phyloP scores from a whole-genome alignment of 495 filamentous ascomycete species.

The Aspergillus steynii region DNA sequence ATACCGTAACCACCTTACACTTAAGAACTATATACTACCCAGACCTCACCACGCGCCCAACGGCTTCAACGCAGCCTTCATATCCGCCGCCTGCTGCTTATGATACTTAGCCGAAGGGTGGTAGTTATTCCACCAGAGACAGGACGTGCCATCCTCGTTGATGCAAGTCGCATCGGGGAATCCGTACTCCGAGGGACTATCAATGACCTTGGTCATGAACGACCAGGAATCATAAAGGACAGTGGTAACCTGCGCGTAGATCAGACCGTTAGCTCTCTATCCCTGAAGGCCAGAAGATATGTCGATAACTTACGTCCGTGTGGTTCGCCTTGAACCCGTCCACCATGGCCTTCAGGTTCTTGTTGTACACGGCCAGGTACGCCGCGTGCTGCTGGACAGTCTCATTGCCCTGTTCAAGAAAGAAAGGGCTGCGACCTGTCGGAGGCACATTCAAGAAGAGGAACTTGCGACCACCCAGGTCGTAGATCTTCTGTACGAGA shows the following conservation, averaged over 20 bases:
- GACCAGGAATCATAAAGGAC: conserved; percentile 36
- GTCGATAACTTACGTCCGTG: conserved; percentile 24
- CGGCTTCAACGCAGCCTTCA: conserved; percentile 30
- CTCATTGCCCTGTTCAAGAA: conserved; percentile 29
- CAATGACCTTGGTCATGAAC: conserved; percentile 53
- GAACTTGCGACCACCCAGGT: conserved; percentile 70
- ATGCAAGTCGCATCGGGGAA: conserved; percentile 34
- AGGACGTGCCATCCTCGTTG: conserved; percentile 31
- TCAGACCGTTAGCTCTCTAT: not conserved
- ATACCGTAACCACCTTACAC: not conserved
- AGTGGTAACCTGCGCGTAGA: conserved; percentile 18
- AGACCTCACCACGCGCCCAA: conserved; percentile 32
- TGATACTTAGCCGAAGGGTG: conserved; percentile 41
- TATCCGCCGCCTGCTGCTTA: conserved; percentile 38
- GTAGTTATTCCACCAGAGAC: conserved; percentile 46
- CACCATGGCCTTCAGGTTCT: conserved; percentile 29
- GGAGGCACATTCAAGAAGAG: conserved; percentile 75
- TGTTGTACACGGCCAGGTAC: conserved; percentile 36
- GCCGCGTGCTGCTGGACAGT: conserved; percentile 25
- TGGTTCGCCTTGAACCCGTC: conserved; percentile 21
- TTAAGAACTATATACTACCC: not conserved
- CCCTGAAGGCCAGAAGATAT: not conserved
- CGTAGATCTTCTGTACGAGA: conserved; percentile 58
- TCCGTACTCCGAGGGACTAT: conserved; percentile 48
- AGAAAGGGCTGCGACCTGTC: conserved; percentile 63